Percentiles rank a stretch among this genome's conserved stretches.
phyloP scores from a whole-genome alignment of 2,329 filamentous ascomycete genomes.

The Pestalotiopsis sp. region DNA sequence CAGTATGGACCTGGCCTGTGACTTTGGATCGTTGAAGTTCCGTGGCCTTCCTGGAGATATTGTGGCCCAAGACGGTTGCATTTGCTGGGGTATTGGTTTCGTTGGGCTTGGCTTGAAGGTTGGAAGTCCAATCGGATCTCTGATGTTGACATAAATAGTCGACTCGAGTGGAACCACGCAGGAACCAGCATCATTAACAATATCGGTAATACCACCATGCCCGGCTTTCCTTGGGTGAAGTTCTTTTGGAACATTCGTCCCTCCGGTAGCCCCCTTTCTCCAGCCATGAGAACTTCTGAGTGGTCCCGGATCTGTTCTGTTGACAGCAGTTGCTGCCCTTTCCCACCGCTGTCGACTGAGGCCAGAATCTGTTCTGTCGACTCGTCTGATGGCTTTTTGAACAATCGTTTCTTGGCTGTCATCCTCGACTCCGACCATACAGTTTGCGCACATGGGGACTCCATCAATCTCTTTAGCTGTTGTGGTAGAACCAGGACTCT shows the following conservation, averaged over 20 bases:
- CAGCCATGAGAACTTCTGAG: slow-evolving; percentile 21
- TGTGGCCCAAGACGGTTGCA: slow-evolving; percentile 32
- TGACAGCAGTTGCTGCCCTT: slow-evolving; percentile 27
- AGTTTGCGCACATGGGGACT: slow-evolving; percentile 54
- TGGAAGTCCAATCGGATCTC: slow-evolving; percentile 49
- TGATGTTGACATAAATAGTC: slow-evolving; percentile 52
- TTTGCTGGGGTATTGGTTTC: slow-evolving; percentile 55
- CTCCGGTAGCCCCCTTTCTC: neutral
- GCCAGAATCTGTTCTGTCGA: slow-evolving; percentile 49
- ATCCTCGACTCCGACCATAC: slow-evolving; percentile 43
- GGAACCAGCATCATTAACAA: slow-evolving; percentile 17
- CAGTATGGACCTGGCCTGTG: slow-evolving; percentile 27
- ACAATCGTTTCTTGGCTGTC: slow-evolving; percentile 37
- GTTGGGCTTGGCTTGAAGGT: slow-evolving; percentile 51
- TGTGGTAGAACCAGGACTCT: slow-evolving; percentile 11
- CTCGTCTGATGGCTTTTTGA: slow-evolving; percentile 45
- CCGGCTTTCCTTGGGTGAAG: slow-evolving; percentile 8
- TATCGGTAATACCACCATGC: slow-evolving; percentile 19
- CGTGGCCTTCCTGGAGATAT: slow-evolving; percentile 25
- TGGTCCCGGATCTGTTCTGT: slow-evolving; percentile 14
- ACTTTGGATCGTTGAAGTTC: slow-evolving; percentile 10
- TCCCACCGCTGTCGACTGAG: slow-evolving; percentile 49
- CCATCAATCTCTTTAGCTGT: slow-evolving; percentile 44
- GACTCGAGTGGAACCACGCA: slow-evolving; percentile 31
- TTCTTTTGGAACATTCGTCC: slow-evolving; percentile 7